A percentile compares a stretch with the other conserved stretches of the same genome.
These are phyloP conservation scores for Aspergillus funiculosus DNA, from an alignment of 495 filamentous ascomycete genomes.

Conservation along the genomic window DNA sequence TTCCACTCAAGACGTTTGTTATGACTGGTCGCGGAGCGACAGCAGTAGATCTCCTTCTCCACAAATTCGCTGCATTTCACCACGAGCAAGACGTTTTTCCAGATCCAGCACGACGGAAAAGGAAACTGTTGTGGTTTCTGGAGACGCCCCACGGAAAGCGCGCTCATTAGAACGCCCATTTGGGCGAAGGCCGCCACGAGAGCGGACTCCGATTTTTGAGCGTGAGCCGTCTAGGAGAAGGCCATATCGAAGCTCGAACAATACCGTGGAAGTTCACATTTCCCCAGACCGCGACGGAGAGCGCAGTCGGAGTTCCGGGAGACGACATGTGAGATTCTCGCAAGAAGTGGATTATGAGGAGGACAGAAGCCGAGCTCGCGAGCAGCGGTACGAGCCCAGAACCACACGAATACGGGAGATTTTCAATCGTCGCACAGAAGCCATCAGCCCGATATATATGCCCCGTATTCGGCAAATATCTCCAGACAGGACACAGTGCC, in stretches of 20 bases:
- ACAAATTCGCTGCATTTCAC: conserved; percentile 9
- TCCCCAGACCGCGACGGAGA: conserved; percentile 1
- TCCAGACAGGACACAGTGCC: background rate
- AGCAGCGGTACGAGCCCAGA: background rate
- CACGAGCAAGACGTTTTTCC: conserved; percentile 2
- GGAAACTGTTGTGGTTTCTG: background rate
- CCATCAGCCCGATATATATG: conserved; percentile 1
- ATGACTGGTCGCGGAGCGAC: background rate
- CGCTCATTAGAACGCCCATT: conserved; percentile 3
- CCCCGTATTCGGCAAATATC: no score
- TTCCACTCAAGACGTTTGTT: background rate
- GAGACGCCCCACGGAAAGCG: background rate
- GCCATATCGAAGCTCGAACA: background rate
- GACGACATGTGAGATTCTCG: conserved; percentile 18
- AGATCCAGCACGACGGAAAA: background rate
- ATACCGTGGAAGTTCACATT: conserved; percentile 20
- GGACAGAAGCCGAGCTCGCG: conserved; percentile 1
- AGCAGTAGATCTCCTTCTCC: conserved; percentile 4
- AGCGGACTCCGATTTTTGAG: conserved; percentile 20
- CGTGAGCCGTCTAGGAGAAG: conserved; percentile 17
- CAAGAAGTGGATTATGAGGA: conserved; percentile 12
- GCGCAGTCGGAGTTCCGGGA: conserved; percentile 3
- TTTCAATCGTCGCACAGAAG: no score
- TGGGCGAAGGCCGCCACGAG: conserved; percentile 16
- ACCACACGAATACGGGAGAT: no score